phyloP scores from a whole-genome alignment of 192 early-diverging fungal genomes.

The Rhizophagus prolifer region DNA sequence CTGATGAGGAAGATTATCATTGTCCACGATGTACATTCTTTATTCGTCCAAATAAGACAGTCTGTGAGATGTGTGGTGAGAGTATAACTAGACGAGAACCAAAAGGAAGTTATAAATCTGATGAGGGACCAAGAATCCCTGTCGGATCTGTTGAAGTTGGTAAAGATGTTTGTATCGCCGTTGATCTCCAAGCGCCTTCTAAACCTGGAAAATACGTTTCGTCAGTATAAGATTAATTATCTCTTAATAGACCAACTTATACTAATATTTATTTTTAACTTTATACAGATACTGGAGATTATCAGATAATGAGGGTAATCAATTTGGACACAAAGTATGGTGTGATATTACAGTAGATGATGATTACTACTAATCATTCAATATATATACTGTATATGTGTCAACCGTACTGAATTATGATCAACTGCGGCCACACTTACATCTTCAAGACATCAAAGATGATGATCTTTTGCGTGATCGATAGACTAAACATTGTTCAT shows the following conservation, averaged over 20 bases:
- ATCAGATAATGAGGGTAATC: conserved; percentile 52
- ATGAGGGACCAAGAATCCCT: conserved; percentile 30
- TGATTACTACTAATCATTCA: conserved; percentile 36
- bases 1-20: not conserved
- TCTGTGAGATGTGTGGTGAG: conserved; percentile 15
- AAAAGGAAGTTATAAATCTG: not conserved
- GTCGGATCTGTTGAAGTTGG: conserved; percentile 53
- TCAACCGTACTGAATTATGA: conserved; percentile 38
- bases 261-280: not conserved
- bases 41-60: conserved; percentile 3
- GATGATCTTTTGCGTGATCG: not conserved
- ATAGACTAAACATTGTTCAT: too few species aligned
- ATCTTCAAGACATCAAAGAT: too few species aligned
- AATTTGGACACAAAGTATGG: conserved; percentile 68
- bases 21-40: conserved; percentile 2
- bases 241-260: not conserved
- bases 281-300: conserved; percentile 54
- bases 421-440: too few species aligned
- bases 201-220: conserved; percentile 58
- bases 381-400: too few species aligned
- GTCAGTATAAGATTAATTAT: conserved; percentile 4
- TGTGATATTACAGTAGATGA: conserved; percentile 61
- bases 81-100: not conserved
- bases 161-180: conserved; percentile 56
- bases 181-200: conserved; percentile 63